Evolutionary conservation across 2,329 filamentous ascomycete species (phyloP).

Genomic region (Xylariales sp.): DNA sequence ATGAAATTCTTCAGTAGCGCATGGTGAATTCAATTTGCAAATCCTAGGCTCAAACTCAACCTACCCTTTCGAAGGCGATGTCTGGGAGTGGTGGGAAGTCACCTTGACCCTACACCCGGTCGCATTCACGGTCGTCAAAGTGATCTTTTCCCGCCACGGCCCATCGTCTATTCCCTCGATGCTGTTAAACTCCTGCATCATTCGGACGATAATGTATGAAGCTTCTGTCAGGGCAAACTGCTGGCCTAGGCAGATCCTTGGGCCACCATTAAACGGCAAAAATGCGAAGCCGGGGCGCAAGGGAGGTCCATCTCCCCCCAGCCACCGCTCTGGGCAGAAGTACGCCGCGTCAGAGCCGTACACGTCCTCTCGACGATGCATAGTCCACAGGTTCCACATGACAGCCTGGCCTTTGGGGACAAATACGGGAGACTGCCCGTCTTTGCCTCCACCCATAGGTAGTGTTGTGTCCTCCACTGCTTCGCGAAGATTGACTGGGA

Average conservation of each 20-base stretch:
- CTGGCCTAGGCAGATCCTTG: conserved; percentile 18
- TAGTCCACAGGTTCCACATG: conserved; percentile 37
- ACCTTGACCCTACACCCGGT: too few relatives aligned
- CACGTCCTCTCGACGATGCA: conserved; percentile 36
- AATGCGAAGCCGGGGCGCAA: conserved; percentile 18
- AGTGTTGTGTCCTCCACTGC: conserved; percentile 18
- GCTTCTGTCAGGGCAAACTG: conserved; percentile 10
- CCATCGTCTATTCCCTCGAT: conserved; percentile 7
- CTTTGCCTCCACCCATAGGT: conserved; percentile 20
- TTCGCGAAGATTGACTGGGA: conserved; percentile 19
- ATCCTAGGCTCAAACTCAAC: too few relatives aligned
- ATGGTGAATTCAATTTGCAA: too few relatives aligned
- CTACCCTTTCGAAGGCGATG: too few relatives aligned
- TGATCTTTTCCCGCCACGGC: conserved; percentile 3
- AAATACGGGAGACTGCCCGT: conserved; percentile 19
- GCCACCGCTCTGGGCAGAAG: conserved; percentile 44
- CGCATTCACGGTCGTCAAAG: too few relatives aligned
- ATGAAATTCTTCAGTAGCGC: too few relatives aligned
- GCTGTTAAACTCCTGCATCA: conserved; percentile 5
- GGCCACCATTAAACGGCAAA: conserved; percentile 21
- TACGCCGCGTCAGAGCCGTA: conserved; percentile 34
- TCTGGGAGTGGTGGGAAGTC: too few relatives aligned
- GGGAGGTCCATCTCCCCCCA: conserved; percentile 10
- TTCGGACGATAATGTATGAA: conserved; percentile 1
- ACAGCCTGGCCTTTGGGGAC: conserved; percentile 32